Evolutionary conservation across 2,329 filamentous ascomycete species (phyloP).

Genomic region (Paracoccidioides brasiliensis): DNA sequence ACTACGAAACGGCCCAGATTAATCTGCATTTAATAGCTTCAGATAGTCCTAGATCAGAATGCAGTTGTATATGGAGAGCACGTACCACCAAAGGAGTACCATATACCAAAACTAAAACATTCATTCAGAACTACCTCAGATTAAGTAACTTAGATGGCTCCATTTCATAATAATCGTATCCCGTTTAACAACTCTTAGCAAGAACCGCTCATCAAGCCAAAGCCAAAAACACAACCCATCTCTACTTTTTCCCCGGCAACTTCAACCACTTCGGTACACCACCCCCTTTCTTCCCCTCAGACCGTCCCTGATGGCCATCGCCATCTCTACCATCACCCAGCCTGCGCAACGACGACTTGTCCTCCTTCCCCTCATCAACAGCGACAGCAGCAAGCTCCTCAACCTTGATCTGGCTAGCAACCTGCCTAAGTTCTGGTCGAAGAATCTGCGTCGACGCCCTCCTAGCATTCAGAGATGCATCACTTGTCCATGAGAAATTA

Average conservation of each 20-base stretch:
- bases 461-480: conserved; percentile 43
- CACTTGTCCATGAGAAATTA: conserved; percentile 61
- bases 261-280: conserved; percentile 59
- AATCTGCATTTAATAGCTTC: no score
- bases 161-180: background rate
- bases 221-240: background rate
- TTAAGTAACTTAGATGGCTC: background rate
- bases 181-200: background rate
- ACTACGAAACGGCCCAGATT: no score
- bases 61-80: no score
- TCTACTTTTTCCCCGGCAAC: conserved; percentile 55
- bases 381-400: conserved; percentile 40
- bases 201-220: background rate
- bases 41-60: no score
- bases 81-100: no score
- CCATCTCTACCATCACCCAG: conserved; percentile 23
- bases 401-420: conserved; percentile 55
- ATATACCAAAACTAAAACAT: no score
- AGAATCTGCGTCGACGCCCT: conserved; percentile 42
- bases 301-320: conserved; percentile 21
- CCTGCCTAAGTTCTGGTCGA: conserved; percentile 45
- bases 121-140: no score
- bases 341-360: conserved; percentile 28
- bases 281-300: conserved; percentile 21
- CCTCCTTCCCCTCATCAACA: conserved; percentile 24